These are phyloP conservation scores for Tetraselmis striata DNA, from an alignment of 139 green algal species.

Conservation along the genomic window DNA sequence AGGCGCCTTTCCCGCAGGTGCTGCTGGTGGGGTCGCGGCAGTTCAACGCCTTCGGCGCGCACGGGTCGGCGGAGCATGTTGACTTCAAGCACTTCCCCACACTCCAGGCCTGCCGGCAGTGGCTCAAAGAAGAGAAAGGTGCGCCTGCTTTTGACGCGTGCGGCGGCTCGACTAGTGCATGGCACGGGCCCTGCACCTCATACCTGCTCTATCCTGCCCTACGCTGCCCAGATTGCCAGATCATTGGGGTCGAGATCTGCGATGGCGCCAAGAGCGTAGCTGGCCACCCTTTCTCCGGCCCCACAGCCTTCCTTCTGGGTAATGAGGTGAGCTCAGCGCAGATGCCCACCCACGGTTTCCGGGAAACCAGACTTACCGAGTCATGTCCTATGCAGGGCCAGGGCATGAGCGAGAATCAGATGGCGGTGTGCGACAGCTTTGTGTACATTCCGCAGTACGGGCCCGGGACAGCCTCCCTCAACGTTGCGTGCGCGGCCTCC, in stretches of 20 bases:
- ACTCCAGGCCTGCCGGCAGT: constrained; percentile 55
- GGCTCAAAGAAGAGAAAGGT: constrained; percentile 39
- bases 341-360: too few species aligned
- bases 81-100: constrained; percentile 56
- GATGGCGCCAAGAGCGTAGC: constrained; percentile 61
- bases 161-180: not conserved
- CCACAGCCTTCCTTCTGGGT: constrained; percentile 85
- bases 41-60: constrained; percentile 86
- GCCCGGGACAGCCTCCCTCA: constrained; percentile 85
- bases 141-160: constrained; percentile 5
- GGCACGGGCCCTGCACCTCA: not conserved
- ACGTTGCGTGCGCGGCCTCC: constrained; percentile 82
- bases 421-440: constrained; percentile 79
- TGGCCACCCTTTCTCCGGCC: constrained; percentile 64
- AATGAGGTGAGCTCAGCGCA: constrained; percentile 83
- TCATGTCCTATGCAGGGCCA: constrained; percentile 56
- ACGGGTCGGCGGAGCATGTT: constrained; percentile 66
- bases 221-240: constrained; percentile 41
- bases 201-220: not conserved
- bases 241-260: constrained; percentile 86
- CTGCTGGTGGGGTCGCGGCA: constrained; percentile 76
- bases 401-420: constrained; percentile 71
- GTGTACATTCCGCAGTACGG: constrained; percentile 91
- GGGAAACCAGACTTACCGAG: too few species aligned
- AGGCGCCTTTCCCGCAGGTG: too few species aligned